These are phyloP conservation scores for Paratinospora sagittata DNA, from an alignment of 164 flowering plant genomes.

Conservation along the genomic window DNA sequence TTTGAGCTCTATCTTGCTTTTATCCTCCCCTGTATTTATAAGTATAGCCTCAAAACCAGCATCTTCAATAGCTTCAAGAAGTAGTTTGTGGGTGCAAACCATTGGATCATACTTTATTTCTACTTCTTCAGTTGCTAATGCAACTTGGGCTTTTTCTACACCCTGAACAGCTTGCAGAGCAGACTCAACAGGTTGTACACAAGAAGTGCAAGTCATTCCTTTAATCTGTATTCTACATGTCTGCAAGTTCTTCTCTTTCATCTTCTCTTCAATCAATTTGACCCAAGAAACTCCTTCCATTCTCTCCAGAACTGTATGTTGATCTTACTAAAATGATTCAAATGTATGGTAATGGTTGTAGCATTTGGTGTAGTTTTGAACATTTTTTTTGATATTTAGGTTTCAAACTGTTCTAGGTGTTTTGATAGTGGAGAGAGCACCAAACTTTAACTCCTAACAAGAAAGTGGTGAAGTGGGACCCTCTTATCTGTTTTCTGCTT, in stretches of 20 bases:
- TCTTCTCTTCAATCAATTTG: slow-evolving; percentile 33
- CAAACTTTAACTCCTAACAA: slow-evolving; percentile 1
- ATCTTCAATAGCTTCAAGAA: slow-evolving; percentile 49
- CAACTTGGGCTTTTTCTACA: slow-evolving; percentile 57
- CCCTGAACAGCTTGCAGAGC: slow-evolving; percentile 45
- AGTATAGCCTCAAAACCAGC: slow-evolving; percentile 64
- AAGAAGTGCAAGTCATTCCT: slow-evolving; percentile 82
- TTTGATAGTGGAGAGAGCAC: background rate
- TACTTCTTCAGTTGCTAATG: slow-evolving; percentile 70
- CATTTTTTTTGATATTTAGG: too few species aligned
- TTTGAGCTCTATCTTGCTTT: slow-evolving; percentile 46
- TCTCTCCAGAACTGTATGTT: slow-evolving; percentile 50
- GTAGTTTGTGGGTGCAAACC: slow-evolving; percentile 24
- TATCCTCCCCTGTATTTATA: slow-evolving; percentile 49
- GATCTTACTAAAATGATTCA: too few species aligned
- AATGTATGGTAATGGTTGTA: too few species aligned
- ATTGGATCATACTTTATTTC: slow-evolving; percentile 57
- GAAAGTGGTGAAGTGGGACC: background rate
- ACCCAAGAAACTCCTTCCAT: slow-evolving; percentile 68
- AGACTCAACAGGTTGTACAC: slow-evolving; percentile 55
- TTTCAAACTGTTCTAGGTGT: background rate
- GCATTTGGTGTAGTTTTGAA: too few species aligned
- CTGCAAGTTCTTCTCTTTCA: slow-evolving; percentile 24
- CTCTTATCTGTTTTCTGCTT: background rate
- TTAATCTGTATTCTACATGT: slow-evolving; percentile 50